These are phyloP conservation scores for Fremontodendron californicum DNA, from an alignment of 345 rosid genomes.

Conservation along the genomic window DNA sequence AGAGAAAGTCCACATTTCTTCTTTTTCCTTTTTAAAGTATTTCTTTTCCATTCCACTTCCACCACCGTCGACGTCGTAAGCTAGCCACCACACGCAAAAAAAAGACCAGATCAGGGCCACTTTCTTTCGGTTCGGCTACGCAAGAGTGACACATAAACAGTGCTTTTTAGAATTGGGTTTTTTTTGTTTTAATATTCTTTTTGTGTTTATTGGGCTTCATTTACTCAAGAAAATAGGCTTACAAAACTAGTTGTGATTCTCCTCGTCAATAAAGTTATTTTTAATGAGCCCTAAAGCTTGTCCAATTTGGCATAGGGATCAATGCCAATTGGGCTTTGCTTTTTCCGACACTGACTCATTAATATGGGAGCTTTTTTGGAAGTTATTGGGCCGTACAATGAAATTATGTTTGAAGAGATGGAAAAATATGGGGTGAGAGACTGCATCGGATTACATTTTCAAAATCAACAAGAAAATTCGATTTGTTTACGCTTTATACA, in stretches of 20 bases:
- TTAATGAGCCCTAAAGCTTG: too few species aligned
- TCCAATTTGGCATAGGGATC: too few species aligned
- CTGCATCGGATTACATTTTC: too few species aligned
- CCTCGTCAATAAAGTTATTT: not conserved
- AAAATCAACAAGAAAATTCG: not conserved
- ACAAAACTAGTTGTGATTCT: not conserved
- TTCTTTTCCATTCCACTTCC: conserved; percentile 11
- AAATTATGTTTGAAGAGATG: too few species aligned
- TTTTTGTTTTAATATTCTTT: not conserved
- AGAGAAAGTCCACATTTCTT: conserved; percentile 4
- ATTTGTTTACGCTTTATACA: not conserved
- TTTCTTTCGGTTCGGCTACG: not conserved
- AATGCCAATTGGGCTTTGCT: too few species aligned
- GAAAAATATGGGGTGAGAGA: too few species aligned
- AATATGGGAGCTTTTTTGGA: too few species aligned
- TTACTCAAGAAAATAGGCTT: not conserved
- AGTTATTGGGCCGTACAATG: too few species aligned
- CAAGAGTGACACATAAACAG: not conserved
- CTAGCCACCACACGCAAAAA: not conserved
- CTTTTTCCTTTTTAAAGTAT: not conserved
- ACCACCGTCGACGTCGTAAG: conserved; percentile 4
- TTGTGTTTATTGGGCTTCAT: not conserved
- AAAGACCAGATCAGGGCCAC: not conserved
- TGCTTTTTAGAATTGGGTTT: not conserved
- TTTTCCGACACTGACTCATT: too few species aligned